Conservation (phyloP, 2,329 filamentous ascomycete species). For the Proliferodiscus dingleyae region DNA sequence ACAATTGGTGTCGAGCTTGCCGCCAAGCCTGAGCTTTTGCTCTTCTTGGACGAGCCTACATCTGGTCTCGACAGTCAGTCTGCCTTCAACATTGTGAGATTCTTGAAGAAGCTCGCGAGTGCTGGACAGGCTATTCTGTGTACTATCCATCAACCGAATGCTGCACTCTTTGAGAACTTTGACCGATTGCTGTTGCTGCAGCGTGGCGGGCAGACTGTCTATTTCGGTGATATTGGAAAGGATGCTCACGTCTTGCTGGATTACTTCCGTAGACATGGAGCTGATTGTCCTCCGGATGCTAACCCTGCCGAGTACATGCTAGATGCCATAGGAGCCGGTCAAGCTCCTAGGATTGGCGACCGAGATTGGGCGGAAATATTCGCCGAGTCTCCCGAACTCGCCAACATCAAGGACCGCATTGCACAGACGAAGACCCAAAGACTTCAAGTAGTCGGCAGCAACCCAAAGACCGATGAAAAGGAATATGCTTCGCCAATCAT, state of each 20-base stretch:
- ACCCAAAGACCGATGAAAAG: conserved; percentile 44
- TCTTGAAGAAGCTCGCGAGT: conserved; percentile 52
- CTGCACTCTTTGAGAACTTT: conserved; percentile 66
- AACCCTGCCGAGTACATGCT: conserved; percentile 53
- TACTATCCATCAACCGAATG: conserved; percentile 67
- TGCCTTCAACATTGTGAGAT: conserved; percentile 56
- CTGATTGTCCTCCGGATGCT: conserved; percentile 46
- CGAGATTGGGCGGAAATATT: conserved; percentile 61
- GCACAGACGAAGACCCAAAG: conserved; percentile 49
- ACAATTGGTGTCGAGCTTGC: conserved; percentile 59
- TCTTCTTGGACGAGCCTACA: conserved; percentile 58
- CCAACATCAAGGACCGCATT: conserved; percentile 51
- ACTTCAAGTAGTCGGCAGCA: conserved; percentile 38
- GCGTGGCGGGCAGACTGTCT: conserved; percentile 59
- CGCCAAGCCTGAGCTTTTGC: conserved; percentile 52
- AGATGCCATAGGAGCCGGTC: conserved; percentile 61
- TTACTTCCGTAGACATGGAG: conserved; percentile 40
- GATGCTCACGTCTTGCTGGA: conserved; percentile 54
- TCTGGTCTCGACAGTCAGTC: conserved; percentile 53
- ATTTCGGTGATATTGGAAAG: conserved; percentile 62
- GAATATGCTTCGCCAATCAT: conserved; percentile 78
- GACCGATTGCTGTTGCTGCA: conserved; percentile 61
- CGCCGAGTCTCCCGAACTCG: conserved; percentile 53
- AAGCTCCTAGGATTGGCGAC: conserved; percentile 56
- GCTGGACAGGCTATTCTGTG: conserved; percentile 66